phyloP scores from a whole-genome alignment of 2,329 filamentous ascomycete genomes.

The Knufia fluminis region DNA sequence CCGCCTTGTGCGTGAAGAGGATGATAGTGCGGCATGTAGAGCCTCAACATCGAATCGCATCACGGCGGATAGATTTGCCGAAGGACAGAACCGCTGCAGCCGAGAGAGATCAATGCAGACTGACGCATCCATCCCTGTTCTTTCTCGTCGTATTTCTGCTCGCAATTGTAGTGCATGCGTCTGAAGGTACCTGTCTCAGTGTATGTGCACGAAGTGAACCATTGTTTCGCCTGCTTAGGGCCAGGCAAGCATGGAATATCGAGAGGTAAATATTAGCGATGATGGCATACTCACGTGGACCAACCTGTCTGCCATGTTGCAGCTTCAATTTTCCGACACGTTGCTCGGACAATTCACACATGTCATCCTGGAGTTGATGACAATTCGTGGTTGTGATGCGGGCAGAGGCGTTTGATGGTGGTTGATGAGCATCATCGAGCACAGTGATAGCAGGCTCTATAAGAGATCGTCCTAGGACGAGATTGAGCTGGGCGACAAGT shows the following conservation, averaged over 20 bases:
- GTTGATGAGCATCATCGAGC: conserved; percentile 1
- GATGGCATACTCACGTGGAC: not conserved
- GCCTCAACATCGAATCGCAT: not conserved
- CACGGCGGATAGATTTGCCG: not conserved
- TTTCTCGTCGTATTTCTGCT: not conserved
- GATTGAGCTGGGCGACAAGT: conserved; percentile 3
- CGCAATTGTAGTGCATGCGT: not conserved
- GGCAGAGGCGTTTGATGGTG: not conserved
- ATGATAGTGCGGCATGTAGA: not conserved
- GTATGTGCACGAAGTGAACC: not conserved
- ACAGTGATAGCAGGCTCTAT: conserved; percentile 3
- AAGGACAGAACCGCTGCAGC: not conserved
- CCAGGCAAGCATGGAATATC: not conserved
- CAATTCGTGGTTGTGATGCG: not conserved
- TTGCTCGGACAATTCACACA: not conserved
- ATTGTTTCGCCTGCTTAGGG: not conserved
- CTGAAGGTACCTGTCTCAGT: not conserved
- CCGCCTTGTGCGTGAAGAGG: not conserved
- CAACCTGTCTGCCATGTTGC: not conserved
- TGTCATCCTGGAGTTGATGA: not conserved
- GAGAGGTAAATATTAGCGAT: not conserved
- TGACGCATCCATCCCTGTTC: not conserved
- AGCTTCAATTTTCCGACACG: conserved; percentile 1
- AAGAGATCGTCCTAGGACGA: not conserved
- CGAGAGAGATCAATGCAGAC: not conserved